Evolutionary conservation across 2,329 filamentous ascomycete species (phyloP), one percentile per base, ranked within the genome.

Genomic region (Colletotrichum gloeosporioides): DNA sequence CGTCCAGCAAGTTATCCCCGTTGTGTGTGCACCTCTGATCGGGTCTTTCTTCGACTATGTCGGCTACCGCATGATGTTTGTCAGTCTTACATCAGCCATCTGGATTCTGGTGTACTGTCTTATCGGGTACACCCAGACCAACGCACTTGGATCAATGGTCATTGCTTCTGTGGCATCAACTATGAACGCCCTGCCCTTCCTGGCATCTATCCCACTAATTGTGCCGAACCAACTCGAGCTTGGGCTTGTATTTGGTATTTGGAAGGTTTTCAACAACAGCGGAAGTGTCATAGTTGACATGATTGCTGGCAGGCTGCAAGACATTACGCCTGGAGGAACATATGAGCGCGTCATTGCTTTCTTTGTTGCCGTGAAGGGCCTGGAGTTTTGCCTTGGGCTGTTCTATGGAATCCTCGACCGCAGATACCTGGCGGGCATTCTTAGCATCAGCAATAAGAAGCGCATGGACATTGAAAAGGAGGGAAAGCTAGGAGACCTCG

Each of bases 251-350:
- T 78, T 82, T 32, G 79, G 80, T 15, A 79, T 82, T 57, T 82
- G 80, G 80, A 81, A 81, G 73, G 77, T 79, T 2, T 81, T 81
- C 44, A 82, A 82, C 73, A 82, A 82, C 59, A 78, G 78, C 53
- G 79, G 78, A 27, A 81, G 78, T 29, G 80, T 81, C 18, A 74
- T 82, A 27, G 79, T 82, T 13, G 80, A 82, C 53, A 82, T 81
- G 79, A 81, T 81, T 68, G 77, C 80, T 8, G 80, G 80, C 3
- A 72, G 78, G 12, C 71, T 81, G 18, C 79, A 82, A n/a, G 80
- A 81, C 62, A 79, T 79, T 16, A 82, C 80, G 0, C 79, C 78
- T 8, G 78, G 77, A n/a, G 67, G 70, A 10, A 81, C 79, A 5
- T 82, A 82, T 49, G 78, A 81, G 68, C 76, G 78, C 1, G 80